Evolutionary conservation across 2,329 filamentous ascomycete species (phyloP).

Genomic region (Microcera coccophila): DNA sequence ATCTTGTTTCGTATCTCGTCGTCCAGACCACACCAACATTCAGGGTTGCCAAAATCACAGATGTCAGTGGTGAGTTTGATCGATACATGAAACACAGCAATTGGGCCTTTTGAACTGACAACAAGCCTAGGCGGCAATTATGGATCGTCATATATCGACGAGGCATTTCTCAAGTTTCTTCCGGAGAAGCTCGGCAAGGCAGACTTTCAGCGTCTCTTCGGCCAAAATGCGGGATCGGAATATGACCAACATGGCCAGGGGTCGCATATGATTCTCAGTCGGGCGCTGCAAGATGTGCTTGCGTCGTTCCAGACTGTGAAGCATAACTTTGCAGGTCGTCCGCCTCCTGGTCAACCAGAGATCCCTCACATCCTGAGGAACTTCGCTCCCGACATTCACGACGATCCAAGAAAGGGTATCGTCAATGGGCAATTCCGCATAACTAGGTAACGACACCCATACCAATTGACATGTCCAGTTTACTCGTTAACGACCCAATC

Average conservation of each 20-base stretch:
- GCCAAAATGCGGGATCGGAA: neutral
- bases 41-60: constrained; percentile 5
- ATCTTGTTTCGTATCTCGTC: constrained; percentile 11
- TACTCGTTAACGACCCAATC: neutral
- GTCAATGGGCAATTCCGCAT: constrained; percentile 10
- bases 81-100: too few species aligned
- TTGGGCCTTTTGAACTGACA: too few species aligned
- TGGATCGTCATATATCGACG: constrained; percentile 10
- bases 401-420: constrained; percentile 4
- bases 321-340: constrained; percentile 6
- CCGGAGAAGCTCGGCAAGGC: constrained; percentile 1
- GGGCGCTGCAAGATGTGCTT: constrained; percentile 3
- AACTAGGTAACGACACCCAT: neutral
- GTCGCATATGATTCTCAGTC: constrained; percentile 5
- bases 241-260: constrained; percentile 3
- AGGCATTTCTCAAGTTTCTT: constrained; percentile 10
- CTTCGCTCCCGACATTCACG: constrained; percentile 2
- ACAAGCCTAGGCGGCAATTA: constrained; percentile 4
- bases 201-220: constrained; percentile 1
- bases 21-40: constrained; percentile 5
- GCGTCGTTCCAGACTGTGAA: constrained; percentile 9
- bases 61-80: neutral
- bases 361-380: constrained; percentile 3
- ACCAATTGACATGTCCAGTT: too few species aligned
- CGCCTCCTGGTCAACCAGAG: neutral